Conservation (phyloP, 345 rosid genomes). For the Rhizophora mangle region DNA sequence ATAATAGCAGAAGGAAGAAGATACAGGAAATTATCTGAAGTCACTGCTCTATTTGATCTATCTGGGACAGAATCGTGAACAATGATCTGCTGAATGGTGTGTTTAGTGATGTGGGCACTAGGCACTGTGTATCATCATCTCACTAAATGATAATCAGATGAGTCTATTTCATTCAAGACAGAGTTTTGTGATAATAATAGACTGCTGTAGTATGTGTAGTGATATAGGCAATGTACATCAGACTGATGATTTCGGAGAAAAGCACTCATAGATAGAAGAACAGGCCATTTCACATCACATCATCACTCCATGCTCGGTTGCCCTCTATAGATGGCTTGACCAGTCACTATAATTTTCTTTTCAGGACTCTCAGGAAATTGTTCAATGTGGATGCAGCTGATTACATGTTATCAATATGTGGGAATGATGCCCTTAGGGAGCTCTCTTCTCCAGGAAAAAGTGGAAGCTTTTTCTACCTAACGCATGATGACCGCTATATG, state of each 20-base stretch:
- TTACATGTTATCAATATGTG: conserved; percentile 95
- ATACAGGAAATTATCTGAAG: background rate
- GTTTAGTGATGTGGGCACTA: background rate
- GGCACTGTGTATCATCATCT: background rate
- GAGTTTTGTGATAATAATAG: too few species aligned
- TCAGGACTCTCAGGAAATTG: conserved; percentile 91
- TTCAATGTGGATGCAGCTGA: conserved; percentile 94
- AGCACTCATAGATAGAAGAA: too few species aligned
- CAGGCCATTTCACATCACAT: too few species aligned
- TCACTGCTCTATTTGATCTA: background rate
- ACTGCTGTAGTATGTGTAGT: too few species aligned
- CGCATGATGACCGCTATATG: conserved; percentile 94
- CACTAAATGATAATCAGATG: background rate
- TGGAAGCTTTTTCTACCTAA: conserved; percentile 92
- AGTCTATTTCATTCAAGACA: too few species aligned
- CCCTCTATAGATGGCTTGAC: conserved; percentile 9
- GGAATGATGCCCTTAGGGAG: conserved; percentile 93
- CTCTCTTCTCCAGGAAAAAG: conserved; percentile 98
- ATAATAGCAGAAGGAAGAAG: background rate
- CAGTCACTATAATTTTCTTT: conserved; percentile 6
- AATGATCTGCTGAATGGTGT: background rate
- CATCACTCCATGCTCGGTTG: background rate
- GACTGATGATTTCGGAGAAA: too few species aligned
- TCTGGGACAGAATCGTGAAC: background rate
- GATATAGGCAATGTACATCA: too few species aligned